Percentiles rank a stretch among this genome's conserved stretches.
Evolutionary conservation across 73 alveolate genomes (phyloP).

Genomic region (Paramecium sonneborni): DNA sequence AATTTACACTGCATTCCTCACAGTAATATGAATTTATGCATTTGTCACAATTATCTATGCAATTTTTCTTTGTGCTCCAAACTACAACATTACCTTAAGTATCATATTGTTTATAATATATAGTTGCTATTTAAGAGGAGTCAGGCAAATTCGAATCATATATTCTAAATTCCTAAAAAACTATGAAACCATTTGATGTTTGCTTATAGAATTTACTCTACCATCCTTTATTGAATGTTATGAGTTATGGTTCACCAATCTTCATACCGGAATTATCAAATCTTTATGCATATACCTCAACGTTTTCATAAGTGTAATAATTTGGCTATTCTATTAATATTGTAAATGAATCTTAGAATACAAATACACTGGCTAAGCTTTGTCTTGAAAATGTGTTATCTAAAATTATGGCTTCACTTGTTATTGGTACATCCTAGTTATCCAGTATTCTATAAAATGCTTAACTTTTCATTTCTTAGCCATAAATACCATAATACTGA

Average conservation of each 20-base stretch:
- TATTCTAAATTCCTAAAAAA: background rate
- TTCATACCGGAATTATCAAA: background rate
- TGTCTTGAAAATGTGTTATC: background rate
- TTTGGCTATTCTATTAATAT: background rate
- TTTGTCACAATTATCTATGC: background rate
- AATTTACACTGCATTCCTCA: background rate
- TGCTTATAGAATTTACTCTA: background rate
- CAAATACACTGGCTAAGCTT: background rate
- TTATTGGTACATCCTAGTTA: background rate
- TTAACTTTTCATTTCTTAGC: background rate
- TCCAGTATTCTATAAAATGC: background rate
- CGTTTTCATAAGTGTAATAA: background rate
- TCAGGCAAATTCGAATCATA: background rate
- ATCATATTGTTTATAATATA: background rate
- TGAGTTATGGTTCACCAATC: background rate
- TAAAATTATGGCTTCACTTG: background rate
- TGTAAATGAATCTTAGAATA: background rate
- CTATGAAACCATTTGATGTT: background rate
- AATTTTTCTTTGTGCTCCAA: background rate
- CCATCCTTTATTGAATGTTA: background rate
- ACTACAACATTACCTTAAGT: background rate
- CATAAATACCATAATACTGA: background rate
- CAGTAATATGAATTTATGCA: slow-evolving; percentile 1
- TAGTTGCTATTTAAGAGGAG: background rate
- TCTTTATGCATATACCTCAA: background rate